These are phyloP conservation scores for Fusarium nygamai DNA, from an alignment of 2,329 filamentous ascomycete genomes.

Conservation along the genomic window DNA sequence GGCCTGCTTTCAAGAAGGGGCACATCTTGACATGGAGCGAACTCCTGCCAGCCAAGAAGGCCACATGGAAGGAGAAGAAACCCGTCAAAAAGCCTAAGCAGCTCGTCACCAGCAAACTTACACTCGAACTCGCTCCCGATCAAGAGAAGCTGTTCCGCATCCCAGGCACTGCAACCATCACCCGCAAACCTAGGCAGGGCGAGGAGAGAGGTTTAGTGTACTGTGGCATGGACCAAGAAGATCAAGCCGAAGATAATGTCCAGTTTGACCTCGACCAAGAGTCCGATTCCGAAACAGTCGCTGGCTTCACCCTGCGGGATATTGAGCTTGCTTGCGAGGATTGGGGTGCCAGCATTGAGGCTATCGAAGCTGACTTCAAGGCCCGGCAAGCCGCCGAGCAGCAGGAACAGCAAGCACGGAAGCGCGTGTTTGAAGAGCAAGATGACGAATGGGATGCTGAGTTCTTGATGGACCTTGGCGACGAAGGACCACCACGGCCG, in stretches of 20 bases:
- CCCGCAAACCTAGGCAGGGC: slow-evolving; percentile 66
- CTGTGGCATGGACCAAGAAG: slow-evolving; percentile 53
- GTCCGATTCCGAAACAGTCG: slow-evolving; percentile 72
- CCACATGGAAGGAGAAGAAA: slow-evolving; percentile 80
- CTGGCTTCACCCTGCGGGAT: slow-evolving; percentile 80
- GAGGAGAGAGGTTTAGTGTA: slow-evolving; percentile 62
- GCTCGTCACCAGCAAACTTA: slow-evolving; percentile 86
- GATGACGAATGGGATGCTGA: slow-evolving; percentile 73
- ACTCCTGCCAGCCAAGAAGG: slow-evolving; percentile 82
- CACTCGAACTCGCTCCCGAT: slow-evolving; percentile 84
- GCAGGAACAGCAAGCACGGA: slow-evolving; percentile 44
- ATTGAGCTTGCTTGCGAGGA: slow-evolving; percentile 87
- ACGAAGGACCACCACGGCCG: slow-evolving; percentile 58
- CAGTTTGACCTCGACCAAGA: slow-evolving; percentile 61
- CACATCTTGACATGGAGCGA: slow-evolving; percentile 82
- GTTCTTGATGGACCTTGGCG: slow-evolving; percentile 61
- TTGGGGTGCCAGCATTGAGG: slow-evolving; percentile 75
- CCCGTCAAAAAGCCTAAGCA: slow-evolving; percentile 83
- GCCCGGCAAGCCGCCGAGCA: slow-evolving; percentile 46
- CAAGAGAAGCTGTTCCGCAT: slow-evolving; percentile 87
- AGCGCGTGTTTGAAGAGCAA: slow-evolving; percentile 52
- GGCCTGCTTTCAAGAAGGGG: slow-evolving; percentile 81
- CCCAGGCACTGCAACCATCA: slow-evolving; percentile 65
- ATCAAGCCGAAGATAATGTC: slow-evolving; percentile 49
- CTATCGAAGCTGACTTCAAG: slow-evolving; percentile 54